A percentile compares a stretch with the other conserved stretches of the same genome.
These are phyloP conservation scores for Xerocomellus chrysenteron DNA, from an alignment of 768 basidiomycete species.

Conservation along the genomic window DNA sequence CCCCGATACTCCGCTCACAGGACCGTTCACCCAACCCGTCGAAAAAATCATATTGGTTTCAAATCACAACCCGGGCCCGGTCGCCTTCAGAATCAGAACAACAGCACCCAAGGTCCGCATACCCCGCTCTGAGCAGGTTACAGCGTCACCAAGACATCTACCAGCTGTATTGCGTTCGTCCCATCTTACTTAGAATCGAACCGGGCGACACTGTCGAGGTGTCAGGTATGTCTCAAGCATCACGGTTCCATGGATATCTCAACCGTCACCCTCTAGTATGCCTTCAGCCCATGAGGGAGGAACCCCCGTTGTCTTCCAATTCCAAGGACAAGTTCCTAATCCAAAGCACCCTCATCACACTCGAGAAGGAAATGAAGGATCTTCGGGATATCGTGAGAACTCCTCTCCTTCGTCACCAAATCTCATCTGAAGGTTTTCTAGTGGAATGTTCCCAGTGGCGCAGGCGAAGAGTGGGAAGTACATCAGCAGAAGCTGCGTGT, in stretches of 20 bases:
- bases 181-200: constrained; percentile 96
- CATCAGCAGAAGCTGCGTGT: constrained; percentile 95
- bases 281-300: constrained; percentile 94
- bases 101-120: constrained; percentile 88
- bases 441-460: constrained; percentile 58
- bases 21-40: constrained; percentile 88
- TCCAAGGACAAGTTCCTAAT: constrained; percentile 99
- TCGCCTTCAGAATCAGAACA: constrained; percentile 99
- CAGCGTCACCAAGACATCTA: constrained; percentile 8
- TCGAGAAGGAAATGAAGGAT: constrained; percentile 78
- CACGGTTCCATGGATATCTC: constrained; percentile 6
- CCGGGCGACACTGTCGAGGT: constrained; percentile 95
- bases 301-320: constrained; percentile 84
- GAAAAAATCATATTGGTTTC: constrained; percentile 82
- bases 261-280: constrained; percentile 59
- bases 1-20: constrained; percentile 42
- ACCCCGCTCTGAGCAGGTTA: not conserved
- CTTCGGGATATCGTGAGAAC: constrained; percentile 81
- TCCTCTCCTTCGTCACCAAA: constrained; percentile 1
- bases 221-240: constrained; percentile 59
- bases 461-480: constrained; percentile 63
- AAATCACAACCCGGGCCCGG: constrained; percentile 83
- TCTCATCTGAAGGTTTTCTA: constrained; percentile 27
- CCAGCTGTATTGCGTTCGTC: constrained; percentile 94
- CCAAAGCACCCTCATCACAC: constrained; percentile 89